Evolutionary conservation across 306 rosid species (phyloP), one percentile per base, ranked within the genome.

Genomic region (Rosa persica): DNA sequence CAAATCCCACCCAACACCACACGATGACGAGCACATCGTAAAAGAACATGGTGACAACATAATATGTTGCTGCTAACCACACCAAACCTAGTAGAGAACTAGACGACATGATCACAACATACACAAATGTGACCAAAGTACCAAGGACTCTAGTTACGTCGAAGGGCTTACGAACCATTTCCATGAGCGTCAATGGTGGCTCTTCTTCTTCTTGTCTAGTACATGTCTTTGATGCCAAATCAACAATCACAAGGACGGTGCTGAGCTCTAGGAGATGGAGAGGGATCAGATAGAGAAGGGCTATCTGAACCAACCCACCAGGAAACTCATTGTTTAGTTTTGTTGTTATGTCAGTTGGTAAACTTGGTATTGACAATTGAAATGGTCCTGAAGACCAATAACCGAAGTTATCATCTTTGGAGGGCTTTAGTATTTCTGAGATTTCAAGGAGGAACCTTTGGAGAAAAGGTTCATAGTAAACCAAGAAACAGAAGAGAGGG

Each of bases 401-500:
- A 20, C 2, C 8, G 19, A 22, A 43, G 34, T 51, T 36, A 55
- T 49, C 6, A 72, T 78, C 23, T 80, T 55, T 25, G 73, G 46
- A 42, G 83, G 23, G 30, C 2, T 38, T 36, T 22, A 6, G 34
- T 2, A 49, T 38, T 76, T 67, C 30, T 4, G 42, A 79, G 67
- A 78, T 61, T 38, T 84, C 80, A 77, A 73, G 69, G 36, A 84
- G 36, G 39, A 72, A 79, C 34, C 60, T 73, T 40, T 79, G 90
- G 78, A 86, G 67, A 60, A 55, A 39, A 43, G 25, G 47, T 79
- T 90, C 93, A 15, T 73, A 79, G 82, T 81, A 82, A 61, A 86
- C 40, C 87, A 76, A 81, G 80, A 86, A 78, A 76, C 74, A 73
- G 64, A 84, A 84, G 58, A 87, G 81, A 46, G 89, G 94, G 60